Evolutionary conservation across 257 asterid species (phyloP), one percentile per base, ranked within the genome.

Genomic region (Haberlea rhodopensis): DNA sequence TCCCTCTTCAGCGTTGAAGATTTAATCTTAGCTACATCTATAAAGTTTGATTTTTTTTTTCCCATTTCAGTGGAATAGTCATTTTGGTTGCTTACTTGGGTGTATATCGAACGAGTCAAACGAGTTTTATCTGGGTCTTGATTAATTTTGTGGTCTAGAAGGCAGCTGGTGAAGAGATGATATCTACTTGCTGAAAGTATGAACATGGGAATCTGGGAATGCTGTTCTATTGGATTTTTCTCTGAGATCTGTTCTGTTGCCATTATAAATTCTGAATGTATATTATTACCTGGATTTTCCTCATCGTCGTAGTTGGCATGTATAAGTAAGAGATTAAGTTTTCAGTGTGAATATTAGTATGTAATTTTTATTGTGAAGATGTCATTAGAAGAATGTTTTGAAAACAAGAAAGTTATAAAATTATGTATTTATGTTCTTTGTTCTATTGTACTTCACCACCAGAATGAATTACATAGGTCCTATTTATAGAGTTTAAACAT

Each of bases 341-440:
- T 40, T 40, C 19, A 13, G 19, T 15, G 19, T 43, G 51, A 37
- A 43, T 43, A 43, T 43, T n/a, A n/a, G n/a, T n/a, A n/a, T n/a
- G n/a, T n/a, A n/a, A n/a, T 15, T 7, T 43, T 16, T 43, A 43
- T 43, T 43, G 19, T 32, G 40, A 53, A 20, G 55, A 15, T 49
- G 24, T 31, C 57, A 21, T 71, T 52, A 70, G 40, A 52, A 3
- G 62, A 43, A 67, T 63, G 23, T 56, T 64, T 10, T 37, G 46
- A 53, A n/a, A n/a, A n/a, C n/a, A n/a, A n/a, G n/a, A n/a, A n/a
- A n/a, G n/a, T n/a, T n/a, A n/a, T n/a, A n/a, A n/a, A n/a, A n/a
- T n/a, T n/a, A n/a, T n/a, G n/a, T n/a, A n/a, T n/a, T n/a, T n/a
- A n/a, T n/a, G n/a, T n/a, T n/a, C n/a, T n/a, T n/a, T n/a, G n/a